Conservation (phyloP, 495 filamentous ascomycete genomes). For the Eremomyces bilateralis region DNA sequence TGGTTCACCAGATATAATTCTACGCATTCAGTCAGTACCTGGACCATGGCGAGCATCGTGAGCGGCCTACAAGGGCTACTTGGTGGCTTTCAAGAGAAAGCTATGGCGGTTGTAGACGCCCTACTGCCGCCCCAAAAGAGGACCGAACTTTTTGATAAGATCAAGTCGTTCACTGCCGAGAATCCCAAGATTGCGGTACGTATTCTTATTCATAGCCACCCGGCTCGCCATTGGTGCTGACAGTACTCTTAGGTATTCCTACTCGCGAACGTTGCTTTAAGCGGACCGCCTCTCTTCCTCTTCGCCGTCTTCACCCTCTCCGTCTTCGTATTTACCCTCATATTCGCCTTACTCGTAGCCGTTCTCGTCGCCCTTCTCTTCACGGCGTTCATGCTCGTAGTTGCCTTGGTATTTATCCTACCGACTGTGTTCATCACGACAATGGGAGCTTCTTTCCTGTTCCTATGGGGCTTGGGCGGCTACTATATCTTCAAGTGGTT, state of each 20-base stretch:
- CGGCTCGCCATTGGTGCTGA: neutral
- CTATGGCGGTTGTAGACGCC: conserved; percentile 9
- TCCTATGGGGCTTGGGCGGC: conserved; percentile 36
- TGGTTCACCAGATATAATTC: too few species aligned
- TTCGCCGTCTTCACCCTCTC: conserved; percentile 36
- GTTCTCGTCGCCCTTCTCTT: conserved; percentile 29
- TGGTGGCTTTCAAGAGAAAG: conserved; percentile 4
- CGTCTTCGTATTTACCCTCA: conserved; percentile 30
- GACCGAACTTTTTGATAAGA: conserved; percentile 11
- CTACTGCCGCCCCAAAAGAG: conserved; percentile 19
- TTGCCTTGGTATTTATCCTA: conserved; percentile 39
- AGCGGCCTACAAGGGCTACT: conserved; percentile 7
- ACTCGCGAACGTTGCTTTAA: conserved; percentile 30
- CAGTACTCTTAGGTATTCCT: conserved; percentile 24
- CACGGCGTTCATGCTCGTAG: conserved; percentile 35
- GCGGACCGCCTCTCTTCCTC: conserved; percentile 34
- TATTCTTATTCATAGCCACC: neutral
- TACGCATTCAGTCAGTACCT: too few species aligned
- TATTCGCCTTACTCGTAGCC: conserved; percentile 28
- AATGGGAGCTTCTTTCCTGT: conserved; percentile 31
- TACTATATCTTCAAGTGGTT: conserved; percentile 33
- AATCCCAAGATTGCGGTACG: conserved; percentile 22
- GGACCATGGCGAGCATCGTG: conserved; percentile 10
- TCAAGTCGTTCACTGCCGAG: conserved; percentile 15
- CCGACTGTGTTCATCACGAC: conserved; percentile 39